These are phyloP conservation scores for Sporothrix curviconia DNA, from an alignment of 2,329 filamentous ascomycete genomes.

Conservation along the genomic window DNA sequence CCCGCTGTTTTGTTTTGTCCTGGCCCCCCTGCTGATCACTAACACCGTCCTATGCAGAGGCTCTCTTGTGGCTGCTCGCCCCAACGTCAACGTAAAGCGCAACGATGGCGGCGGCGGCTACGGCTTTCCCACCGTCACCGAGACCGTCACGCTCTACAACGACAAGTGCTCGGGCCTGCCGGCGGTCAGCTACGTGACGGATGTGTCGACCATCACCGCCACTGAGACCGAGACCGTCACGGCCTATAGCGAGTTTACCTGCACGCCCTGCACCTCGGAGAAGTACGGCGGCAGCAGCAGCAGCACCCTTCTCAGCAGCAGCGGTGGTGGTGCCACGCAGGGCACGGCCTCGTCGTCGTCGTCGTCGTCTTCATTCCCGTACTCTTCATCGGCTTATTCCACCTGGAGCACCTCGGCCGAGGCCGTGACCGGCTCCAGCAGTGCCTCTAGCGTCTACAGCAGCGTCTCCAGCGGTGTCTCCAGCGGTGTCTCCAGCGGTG, in stretches of 20 bases:
- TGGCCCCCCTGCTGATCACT: neutral
- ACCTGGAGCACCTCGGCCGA: constrained; percentile 4
- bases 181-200: neutral
- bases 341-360: neutral
- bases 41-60: neutral
- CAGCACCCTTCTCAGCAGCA: neutral
- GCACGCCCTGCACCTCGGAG: constrained; percentile 8
- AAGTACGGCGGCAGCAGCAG: neutral
- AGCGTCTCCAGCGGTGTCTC: neutral
- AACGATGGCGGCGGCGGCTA: constrained; percentile 14
- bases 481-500: neutral
- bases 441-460: neutral
- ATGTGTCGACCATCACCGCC: constrained; percentile 9
- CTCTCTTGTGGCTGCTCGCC: constrained; percentile 16
- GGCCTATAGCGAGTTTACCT: neutral
- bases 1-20: neutral
- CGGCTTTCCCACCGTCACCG: constrained; percentile 16
- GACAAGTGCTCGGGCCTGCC: constrained; percentile 8
- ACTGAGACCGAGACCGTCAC: constrained; percentile 13
- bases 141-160: constrained; percentile 14
- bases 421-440: neutral
- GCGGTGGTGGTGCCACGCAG: too few relatives aligned
- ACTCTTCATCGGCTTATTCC: neutral
- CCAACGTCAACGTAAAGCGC: constrained; percentile 14
- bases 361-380: neutral